Evolutionary conservation across 768 basidiomycete species (phyloP), one percentile per base, ranked within the genome.

Genomic region (Boletus sensibilis): DNA sequence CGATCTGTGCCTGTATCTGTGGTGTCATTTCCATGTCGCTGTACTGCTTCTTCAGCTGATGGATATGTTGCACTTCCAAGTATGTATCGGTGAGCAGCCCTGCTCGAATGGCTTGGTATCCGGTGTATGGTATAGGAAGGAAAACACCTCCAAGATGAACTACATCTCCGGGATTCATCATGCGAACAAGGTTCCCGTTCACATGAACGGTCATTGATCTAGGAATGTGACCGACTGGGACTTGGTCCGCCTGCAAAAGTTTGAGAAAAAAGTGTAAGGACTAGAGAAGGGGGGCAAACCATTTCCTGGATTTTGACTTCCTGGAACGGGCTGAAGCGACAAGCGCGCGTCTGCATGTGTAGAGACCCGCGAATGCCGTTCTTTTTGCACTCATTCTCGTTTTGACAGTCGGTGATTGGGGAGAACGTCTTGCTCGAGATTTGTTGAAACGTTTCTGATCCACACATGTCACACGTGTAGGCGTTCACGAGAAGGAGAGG

Each of bases 261-360:
- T 50, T 67, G 35, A 67, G 57, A 47, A 45, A 20, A 29, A n/a
- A 16, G 16, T 11, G n/a, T 25, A 18, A 45, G 6, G 6, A 41
- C 18, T 0, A 34, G 38, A 48, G 37, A 48, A 52, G 20, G 20
- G 13, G 18, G 13, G 3, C 41, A 79, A 55, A 91, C 94, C 95
- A 99, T 96, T 73, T 99, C 97, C 71, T 99, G 97, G 53, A 99
- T 95, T 74, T 96, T 96, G 58, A 97, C 84, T 73, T 99, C 97
- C 70, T 99, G 97, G 79, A 98, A 99, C 0, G 97, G 95, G 64
- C 88, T 91, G 72, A 99, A 99, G 52, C 95, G 85, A 74, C 92
- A 94, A 21, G 97, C 97, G 43, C 97, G 83, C 6, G 97, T 99
- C 74, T 98, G 97, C 96, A 98, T 98, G 68, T 97, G 93, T 51